These are phyloP conservation scores for Puccinia novopanici DNA, from an alignment of 1,284 basidiomycete genomes.

Conservation along the genomic window DNA sequence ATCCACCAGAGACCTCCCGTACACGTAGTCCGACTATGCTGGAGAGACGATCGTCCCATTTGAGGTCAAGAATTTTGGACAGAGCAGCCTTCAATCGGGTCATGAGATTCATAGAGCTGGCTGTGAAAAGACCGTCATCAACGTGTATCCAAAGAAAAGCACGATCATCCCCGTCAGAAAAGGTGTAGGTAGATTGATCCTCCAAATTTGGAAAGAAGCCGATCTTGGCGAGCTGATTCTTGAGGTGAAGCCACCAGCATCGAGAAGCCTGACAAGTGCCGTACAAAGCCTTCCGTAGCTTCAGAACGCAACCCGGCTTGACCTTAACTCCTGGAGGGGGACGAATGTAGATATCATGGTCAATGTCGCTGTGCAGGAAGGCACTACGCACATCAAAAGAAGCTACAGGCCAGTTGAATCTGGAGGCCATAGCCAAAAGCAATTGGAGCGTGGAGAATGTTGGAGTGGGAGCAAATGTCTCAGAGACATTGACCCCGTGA, in stretches of 20 bases:
- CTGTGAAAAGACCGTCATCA: slow-evolving; percentile 17
- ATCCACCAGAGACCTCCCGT: neutral
- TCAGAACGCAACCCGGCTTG: neutral
- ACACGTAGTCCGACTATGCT: slow-evolving; percentile 4
- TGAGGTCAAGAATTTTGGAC: neutral
- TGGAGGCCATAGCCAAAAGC: neutral
- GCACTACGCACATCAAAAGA: slow-evolving; percentile 4
- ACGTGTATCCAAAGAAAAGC: slow-evolving; percentile 25
- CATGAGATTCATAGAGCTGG: neutral
- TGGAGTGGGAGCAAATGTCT: slow-evolving; percentile 11
- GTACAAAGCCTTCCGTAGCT: no score
- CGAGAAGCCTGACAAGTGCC: slow-evolving; percentile 16
- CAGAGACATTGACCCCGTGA: neutral
- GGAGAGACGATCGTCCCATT: neutral
- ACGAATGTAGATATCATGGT: neutral
- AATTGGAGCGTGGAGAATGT: neutral
- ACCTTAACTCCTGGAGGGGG: neutral
- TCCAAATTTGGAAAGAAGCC: slow-evolving; percentile 9
- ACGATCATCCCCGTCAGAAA: neutral
- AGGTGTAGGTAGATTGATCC: slow-evolving; percentile 13
- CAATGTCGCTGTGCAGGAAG: slow-evolving; percentile 4
- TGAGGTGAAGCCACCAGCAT: slow-evolving; percentile 37
- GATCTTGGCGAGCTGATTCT: neutral
- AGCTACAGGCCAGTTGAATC: neutral
- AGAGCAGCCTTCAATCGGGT: neutral